phyloP scores from a whole-genome alignment of 176 grass and related monocot species.

The Oryza rufipogon region DNA sequence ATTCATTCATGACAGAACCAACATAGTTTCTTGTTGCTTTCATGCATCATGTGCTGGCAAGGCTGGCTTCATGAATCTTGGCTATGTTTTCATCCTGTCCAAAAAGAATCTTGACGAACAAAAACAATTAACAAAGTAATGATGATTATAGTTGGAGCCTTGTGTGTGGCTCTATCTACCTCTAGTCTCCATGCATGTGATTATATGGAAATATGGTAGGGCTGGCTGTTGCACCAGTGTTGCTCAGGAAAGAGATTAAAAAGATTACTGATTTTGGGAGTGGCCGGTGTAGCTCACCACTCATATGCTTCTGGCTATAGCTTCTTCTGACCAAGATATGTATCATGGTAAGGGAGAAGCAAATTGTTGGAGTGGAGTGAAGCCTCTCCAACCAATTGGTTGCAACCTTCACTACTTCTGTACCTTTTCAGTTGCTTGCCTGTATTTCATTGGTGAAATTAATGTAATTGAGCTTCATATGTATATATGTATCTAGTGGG shows the following conservation, averaged over 20 bases:
- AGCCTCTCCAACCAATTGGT: constrained; percentile 25
- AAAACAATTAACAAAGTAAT: neutral
- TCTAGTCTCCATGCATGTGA: neutral
- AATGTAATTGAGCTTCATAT: neutral
- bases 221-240: neutral
- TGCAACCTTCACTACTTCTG: constrained; percentile 9
- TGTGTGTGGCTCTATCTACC: constrained; percentile 27
- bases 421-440: constrained; percentile 9
- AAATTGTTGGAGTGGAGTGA: constrained; percentile 12
- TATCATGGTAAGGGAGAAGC: constrained; percentile 22
- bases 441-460: neutral
- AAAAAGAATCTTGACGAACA: neutral
- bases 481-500: neutral
- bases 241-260: constrained; percentile 13
- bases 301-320: neutral
- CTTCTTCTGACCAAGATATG: constrained; percentile 12
- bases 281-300: constrained; percentile 13
- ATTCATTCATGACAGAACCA: neutral
- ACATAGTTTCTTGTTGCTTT: constrained; percentile 30
- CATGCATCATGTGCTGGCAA: neutral
- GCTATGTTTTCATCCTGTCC: neutral
- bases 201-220: constrained; percentile 11
- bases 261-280: neutral
- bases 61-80: neutral
- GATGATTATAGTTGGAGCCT: constrained; percentile 16